Evolutionary conservation across 345 rosid genomes (phyloP).

Genomic region (Laguncularia racemosa): DNA sequence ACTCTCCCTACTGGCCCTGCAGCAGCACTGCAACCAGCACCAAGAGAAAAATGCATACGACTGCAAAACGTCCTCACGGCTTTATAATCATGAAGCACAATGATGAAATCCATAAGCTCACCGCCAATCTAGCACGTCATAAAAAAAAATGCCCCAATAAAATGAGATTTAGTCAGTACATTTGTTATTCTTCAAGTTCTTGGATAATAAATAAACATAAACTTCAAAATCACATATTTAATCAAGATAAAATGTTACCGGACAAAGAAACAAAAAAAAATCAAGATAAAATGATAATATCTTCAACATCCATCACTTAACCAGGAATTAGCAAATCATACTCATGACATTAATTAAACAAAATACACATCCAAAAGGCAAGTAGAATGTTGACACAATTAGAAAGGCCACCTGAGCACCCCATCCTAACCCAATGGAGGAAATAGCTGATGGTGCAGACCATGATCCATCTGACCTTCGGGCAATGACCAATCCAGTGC

Average conservation of each 20-base stretch:
- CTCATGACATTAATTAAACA: too few relatives aligned
- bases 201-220: too few relatives aligned
- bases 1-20: slow-evolving; percentile 99
- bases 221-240: too few relatives aligned
- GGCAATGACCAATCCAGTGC: slow-evolving; percentile 83
- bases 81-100: slow-evolving; percentile 81
- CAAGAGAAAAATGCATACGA: slow-evolving; percentile 90
- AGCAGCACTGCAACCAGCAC: slow-evolving; percentile 98
- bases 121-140: slow-evolving; percentile 59
- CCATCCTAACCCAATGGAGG: slow-evolving; percentile 88
- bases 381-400: background rate
- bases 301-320: too few relatives aligned
- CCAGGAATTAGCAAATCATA: too few relatives aligned
- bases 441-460: slow-evolving; percentile 95
- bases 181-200: too few relatives aligned
- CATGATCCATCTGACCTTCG: slow-evolving; percentile 86
- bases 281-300: too few relatives aligned
- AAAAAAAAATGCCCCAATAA: background rate
- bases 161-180: too few relatives aligned
- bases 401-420: slow-evolving; percentile 77
- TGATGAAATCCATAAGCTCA: slow-evolving; percentile 91
- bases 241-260: too few relatives aligned
- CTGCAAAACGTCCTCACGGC: slow-evolving; percentile 97
- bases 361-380: background rate
- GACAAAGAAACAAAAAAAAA: too few relatives aligned